phyloP scores from a whole-genome alignment of 2,329 filamentous ascomycete genomes.

The Ophiostoma piceae region DNA sequence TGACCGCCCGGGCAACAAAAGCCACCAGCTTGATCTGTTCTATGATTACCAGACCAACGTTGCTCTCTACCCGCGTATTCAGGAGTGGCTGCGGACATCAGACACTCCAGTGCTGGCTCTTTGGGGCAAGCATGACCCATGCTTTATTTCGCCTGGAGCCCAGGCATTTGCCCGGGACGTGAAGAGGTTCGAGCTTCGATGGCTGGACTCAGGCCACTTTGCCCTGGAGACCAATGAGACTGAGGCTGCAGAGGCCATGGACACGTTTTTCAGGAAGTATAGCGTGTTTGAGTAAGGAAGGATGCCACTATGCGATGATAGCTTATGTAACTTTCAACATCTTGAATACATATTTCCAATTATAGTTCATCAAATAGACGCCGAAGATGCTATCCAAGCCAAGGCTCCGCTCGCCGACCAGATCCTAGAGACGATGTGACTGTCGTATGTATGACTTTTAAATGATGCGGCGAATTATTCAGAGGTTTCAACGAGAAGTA shows the following conservation, averaged over 20 bases:
- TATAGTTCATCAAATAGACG: not conserved
- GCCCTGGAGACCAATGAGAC: conserved; percentile 39
- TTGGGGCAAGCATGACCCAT: conserved; percentile 54
- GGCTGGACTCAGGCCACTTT: conserved; percentile 55
- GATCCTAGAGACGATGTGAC: not conserved
- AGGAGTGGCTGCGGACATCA: conserved; percentile 48
- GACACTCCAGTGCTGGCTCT: conserved; percentile 49
- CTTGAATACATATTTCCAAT: too few relatives aligned
- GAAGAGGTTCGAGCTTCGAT: conserved; percentile 42
- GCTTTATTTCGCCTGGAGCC: conserved; percentile 48
- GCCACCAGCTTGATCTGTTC: conserved; percentile 53
- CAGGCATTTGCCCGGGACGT: conserved; percentile 51
- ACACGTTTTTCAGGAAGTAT: conserved; percentile 31
- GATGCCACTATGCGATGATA: not conserved
- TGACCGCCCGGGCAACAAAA: conserved; percentile 42
- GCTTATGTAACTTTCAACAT: not conserved
- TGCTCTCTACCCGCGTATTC: conserved; percentile 49
- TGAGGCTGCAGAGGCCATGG: conserved; percentile 31
- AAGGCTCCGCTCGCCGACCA: conserved; percentile 7
- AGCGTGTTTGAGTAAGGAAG: conserved; percentile 26
- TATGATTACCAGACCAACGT: conserved; percentile 54
- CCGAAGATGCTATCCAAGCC: not conserved
- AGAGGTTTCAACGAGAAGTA: not conserved
- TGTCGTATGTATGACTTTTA: not conserved
- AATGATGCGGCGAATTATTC: not conserved